Base-by-base conservation (phyloP, 1,284 basidiomycete genomes). In the Cutaneotrichosporon dermatis region DNA sequence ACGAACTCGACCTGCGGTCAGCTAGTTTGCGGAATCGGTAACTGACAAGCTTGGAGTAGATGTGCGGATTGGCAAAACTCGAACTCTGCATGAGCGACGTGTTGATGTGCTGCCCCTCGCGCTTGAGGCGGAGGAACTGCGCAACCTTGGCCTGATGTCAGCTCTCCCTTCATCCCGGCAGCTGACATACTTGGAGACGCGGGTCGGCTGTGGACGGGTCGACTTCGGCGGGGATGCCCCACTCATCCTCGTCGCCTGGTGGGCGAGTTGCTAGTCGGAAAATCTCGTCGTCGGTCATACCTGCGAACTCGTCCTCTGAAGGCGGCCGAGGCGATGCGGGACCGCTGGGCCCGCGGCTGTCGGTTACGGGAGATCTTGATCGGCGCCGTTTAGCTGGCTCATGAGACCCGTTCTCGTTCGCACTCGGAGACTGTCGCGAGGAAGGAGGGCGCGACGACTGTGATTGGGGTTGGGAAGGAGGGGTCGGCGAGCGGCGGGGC, bases 41-140 rank as follows among this genome's bases (percentile, higher is more conserved):
- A 67, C 72, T 54, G 42, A 74, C 76, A 1, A 99, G 85, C 67
- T 93, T 91, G 4, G 89, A 82, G 75, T 95, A 95, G 10, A 98
- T 84, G 73, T 96, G 90, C 0, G 95, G 95, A 70, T 99, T 98
- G 35, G 91, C 87, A 77, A 97, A 98, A 0, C 90, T 85, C 34
- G 90, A 87, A 65, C 89, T 92, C 7, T 86, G 83, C 85, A 94
- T 88, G 40, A 99, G 83, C 0, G 89, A 89, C 73, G 92, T 90
- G 75, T 98, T 98, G 80, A 96, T 97, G 73, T 96, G 93, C 64
- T 87, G 87, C 0, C 79, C 80, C 58, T 84, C 82, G 63, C 86
- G 79, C 75, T 92, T 95, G 58, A 92, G 83, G 5, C 79, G 73
- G 60, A 85, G 83, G 70, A 89, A 98, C 60, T 88, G 86, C 0